phyloP scores from a whole-genome alignment of 768 basidiomycete genomes.

The Russula vinacea region DNA sequence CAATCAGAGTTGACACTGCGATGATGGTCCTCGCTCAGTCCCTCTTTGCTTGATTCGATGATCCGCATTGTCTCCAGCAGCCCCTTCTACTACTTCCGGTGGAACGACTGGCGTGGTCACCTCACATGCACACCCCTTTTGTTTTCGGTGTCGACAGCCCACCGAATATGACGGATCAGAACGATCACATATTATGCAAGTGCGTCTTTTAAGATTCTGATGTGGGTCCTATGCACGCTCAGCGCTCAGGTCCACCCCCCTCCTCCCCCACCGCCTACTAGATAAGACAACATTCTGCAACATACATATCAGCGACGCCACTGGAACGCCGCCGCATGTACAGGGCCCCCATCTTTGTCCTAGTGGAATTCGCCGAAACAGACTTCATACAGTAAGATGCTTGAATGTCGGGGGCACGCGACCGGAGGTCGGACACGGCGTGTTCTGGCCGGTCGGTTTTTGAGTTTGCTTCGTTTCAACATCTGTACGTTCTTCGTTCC shows the following conservation, averaged over 20 bases:
- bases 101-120: neutral
- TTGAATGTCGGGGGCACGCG: neutral
- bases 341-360: constrained; percentile 4
- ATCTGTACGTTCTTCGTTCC: neutral
- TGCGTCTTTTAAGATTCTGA: neutral
- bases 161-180: neutral
- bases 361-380: neutral
- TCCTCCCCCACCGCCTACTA: neutral
- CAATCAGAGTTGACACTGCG: too few species aligned
- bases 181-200: constrained; percentile 1
- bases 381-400: too few species aligned
- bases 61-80: constrained; percentile 1
- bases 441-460: neutral
- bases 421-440: constrained; percentile 11
- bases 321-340: neutral
- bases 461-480: constrained; percentile 1
- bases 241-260: neutral
- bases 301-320: neutral
- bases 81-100: neutral
- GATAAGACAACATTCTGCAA: neutral
- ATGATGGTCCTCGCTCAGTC: too few species aligned
- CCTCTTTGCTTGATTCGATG: neutral
- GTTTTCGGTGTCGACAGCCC: neutral
- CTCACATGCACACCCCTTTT: neutral
- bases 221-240: neutral